Evolutionary conservation across 371 early-diverging fungal species (phyloP).

Genomic region (Chytridiales sp.): DNA sequence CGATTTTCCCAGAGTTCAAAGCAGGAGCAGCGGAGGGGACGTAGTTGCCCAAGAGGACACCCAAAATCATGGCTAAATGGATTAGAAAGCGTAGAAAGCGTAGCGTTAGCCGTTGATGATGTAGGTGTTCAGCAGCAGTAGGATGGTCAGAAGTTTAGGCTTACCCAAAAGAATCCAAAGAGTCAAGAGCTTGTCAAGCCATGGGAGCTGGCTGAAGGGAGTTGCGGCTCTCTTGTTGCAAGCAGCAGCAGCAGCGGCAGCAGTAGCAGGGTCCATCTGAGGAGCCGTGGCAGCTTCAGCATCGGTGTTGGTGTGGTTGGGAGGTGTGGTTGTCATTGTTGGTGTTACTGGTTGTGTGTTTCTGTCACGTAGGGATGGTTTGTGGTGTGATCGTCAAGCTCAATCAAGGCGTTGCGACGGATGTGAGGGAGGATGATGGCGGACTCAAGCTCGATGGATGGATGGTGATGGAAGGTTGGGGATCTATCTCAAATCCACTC

Average conservation of each 20-base stretch:
- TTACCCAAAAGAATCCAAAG: slow-evolving; percentile 19
- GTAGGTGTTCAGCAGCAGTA: not conserved
- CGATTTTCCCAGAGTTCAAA: slow-evolving; percentile 57
- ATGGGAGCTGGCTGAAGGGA: slow-evolving; percentile 4
- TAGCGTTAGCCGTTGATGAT: not conserved
- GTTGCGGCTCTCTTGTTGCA: not conserved
- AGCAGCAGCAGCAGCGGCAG: slow-evolving; percentile 1
- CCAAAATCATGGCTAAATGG: slow-evolving; percentile 58
- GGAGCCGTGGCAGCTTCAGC: not conserved
- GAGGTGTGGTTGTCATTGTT: not conserved
- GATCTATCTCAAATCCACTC: too few relatives aligned
- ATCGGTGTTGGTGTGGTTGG: not conserved
- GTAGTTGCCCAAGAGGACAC: slow-evolving; percentile 69
- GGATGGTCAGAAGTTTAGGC: not conserved
- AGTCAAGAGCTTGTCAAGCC: slow-evolving; percentile 22
- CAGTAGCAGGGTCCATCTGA: not conserved
- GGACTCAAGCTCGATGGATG: too few relatives aligned
- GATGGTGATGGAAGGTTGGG: too few relatives aligned
- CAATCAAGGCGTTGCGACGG: too few relatives aligned
- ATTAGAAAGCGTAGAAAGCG: not conserved
- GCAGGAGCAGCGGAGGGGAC: slow-evolving; percentile 57
- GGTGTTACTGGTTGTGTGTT: not conserved
- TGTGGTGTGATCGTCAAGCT: too few relatives aligned
- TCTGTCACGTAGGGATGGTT: not conserved
- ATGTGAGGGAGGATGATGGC: too few relatives aligned